Conservation (phyloP, 345 rosid species). For the Fremontodendron californicum region DNA sequence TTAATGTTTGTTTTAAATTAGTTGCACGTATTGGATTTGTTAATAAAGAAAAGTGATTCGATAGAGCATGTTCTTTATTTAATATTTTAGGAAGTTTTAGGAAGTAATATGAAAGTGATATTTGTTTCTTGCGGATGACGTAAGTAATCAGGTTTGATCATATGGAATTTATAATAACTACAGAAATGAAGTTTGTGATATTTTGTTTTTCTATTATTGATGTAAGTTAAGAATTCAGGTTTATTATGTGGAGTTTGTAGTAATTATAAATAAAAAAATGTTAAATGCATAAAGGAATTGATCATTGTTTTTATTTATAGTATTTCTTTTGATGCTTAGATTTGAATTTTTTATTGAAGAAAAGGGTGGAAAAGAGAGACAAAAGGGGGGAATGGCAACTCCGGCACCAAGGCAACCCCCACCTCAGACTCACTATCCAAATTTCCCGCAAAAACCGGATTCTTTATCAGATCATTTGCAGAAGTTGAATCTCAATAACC, state of each 20-base stretch:
- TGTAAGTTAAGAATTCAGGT: not conserved
- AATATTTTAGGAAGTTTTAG: not conserved
- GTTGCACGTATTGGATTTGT: not conserved
- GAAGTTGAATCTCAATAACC: conserved; percentile 39
- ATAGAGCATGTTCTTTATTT: not conserved
- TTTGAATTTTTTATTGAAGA: not conserved
- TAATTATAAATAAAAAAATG: not conserved
- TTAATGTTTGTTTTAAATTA: not conserved
- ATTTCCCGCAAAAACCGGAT: conserved; percentile 33
- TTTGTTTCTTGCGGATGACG: not conserved
- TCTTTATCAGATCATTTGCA: conserved; percentile 48
- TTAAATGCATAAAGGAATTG: too few species aligned
- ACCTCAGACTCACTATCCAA: conserved; percentile 33
- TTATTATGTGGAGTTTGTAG: not conserved
- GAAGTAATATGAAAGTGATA: too few species aligned
- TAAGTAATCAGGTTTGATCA: not conserved
- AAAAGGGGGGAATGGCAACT: conserved; percentile 41
- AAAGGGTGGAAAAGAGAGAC: not conserved
- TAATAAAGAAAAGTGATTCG: too few species aligned
- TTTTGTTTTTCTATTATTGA: too few species aligned
- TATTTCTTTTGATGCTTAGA: not conserved
- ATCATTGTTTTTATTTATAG: conserved; percentile 2
- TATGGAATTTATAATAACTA: not conserved
- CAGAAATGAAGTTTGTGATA: not conserved
- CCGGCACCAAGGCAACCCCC: conserved; percentile 57